Conservation (phyloP, 148 eudicot species). For the Heliosperma pusillum region DNA sequence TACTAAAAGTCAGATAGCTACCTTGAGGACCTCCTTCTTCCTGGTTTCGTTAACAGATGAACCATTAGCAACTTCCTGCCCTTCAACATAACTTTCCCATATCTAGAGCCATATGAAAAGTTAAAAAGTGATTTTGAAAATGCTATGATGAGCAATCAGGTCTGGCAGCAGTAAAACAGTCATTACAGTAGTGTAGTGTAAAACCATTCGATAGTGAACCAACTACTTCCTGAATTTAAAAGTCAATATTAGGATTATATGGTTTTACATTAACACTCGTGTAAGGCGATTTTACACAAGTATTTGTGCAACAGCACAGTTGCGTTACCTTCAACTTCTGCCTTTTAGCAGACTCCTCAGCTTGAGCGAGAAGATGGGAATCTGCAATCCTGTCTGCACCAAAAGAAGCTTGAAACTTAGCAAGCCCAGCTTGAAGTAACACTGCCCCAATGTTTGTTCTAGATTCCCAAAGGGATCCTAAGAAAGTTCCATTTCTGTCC, state of each 20-base stretch:
- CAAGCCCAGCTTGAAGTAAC: constrained; percentile 90
- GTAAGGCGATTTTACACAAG: not conserved
- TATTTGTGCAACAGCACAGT: not conserved
- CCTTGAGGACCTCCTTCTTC: constrained; percentile 87
- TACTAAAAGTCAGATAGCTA: constrained; percentile 15
- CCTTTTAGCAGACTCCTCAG: constrained; percentile 82
- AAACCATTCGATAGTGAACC: not conserved
- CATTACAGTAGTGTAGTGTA: not conserved
- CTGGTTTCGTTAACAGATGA: constrained; percentile 43
- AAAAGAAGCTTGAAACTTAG: constrained; percentile 69
- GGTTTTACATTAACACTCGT: not conserved
- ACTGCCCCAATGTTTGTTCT: constrained; percentile 57
- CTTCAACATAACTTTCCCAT: constrained; percentile 93
- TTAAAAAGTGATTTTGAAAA: constrained; percentile 11
- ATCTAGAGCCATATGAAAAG: constrained; percentile 45
- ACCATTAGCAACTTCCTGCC: constrained; percentile 76
- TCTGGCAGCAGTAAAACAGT: not conserved
- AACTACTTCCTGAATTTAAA: not conserved
- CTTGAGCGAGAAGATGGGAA: constrained; percentile 71
- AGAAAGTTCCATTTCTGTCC: constrained; percentile 91
- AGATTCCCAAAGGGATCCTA: constrained; percentile 89
- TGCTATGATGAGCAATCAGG: not conserved
- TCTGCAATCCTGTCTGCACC: constrained; percentile 77
- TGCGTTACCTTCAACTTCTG: constrained; percentile 74
- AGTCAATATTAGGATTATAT: not conserved